Percentiles rank a stretch among this genome's conserved stretches.
Conservation (phyloP, 2,329 filamentous ascomycete genomes). For the Neofusicoccum laricinum region DNA sequence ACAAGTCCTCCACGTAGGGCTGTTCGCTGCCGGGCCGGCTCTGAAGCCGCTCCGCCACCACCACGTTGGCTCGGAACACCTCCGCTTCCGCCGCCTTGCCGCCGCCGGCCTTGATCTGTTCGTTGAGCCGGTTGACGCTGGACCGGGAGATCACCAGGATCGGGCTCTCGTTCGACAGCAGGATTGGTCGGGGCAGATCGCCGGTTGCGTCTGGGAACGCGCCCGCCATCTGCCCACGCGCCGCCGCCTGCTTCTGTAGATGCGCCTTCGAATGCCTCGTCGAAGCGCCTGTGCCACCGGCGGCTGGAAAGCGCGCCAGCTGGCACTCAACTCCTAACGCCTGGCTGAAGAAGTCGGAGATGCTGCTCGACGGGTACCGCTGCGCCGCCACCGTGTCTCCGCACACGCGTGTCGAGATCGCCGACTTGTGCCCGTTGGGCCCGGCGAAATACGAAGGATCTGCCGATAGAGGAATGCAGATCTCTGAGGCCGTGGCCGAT, state of each 20-base stretch:
- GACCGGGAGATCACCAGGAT: slow-evolving; percentile 80
- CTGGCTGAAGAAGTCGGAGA: slow-evolving; percentile 75
- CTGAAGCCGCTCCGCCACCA: slow-evolving; percentile 56
- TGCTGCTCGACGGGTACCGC: slow-evolving; percentile 62
- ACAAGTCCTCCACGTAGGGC: slow-evolving; percentile 78
- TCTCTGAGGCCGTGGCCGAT: slow-evolving; percentile 29
- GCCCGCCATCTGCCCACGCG: slow-evolving; percentile 46
- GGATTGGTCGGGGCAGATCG: slow-evolving; percentile 58
- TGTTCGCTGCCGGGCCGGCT: slow-evolving; percentile 45
- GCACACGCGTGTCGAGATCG: slow-evolving; percentile 64
- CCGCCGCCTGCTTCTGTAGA: slow-evolving; percentile 45
- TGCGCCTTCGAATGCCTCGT: slow-evolving; percentile 71
- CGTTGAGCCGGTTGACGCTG: slow-evolving; percentile 76
- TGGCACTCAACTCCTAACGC: slow-evolving; percentile 76
- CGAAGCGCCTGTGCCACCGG: slow-evolving; percentile 50
- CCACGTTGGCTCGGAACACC: slow-evolving; percentile 86
- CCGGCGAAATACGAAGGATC: slow-evolving; percentile 58
- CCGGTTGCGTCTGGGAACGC: slow-evolving; percentile 55
- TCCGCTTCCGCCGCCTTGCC: slow-evolving; percentile 66
- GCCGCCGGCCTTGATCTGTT: slow-evolving; percentile 61
- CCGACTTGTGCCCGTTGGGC: slow-evolving; percentile 33
- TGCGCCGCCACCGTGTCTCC: slow-evolving; percentile 73
- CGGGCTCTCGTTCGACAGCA: slow-evolving; percentile 90
- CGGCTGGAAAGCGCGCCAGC: slow-evolving; percentile 76
- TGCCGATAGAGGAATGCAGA: slow-evolving; percentile 60